Evolutionary conservation across 805 yeast species (phyloP).

Genomic region (Kuraishia hungarica): DNA sequence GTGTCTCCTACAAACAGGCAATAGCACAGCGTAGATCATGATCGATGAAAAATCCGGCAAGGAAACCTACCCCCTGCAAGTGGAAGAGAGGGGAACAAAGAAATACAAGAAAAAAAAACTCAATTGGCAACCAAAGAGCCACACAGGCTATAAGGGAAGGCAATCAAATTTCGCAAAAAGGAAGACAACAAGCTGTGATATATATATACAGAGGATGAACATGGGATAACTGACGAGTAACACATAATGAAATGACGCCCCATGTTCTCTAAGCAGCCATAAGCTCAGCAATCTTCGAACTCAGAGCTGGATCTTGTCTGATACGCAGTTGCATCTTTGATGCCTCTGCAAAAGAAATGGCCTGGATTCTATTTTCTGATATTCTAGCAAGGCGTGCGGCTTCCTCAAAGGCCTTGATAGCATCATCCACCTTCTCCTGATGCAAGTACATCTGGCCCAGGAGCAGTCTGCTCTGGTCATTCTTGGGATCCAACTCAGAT

Average conservation of each 20-base stretch:
- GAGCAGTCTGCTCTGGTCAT: conserved; percentile 84
- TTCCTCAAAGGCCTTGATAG: conserved; percentile 73
- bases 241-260: background rate
- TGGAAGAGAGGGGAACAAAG: background rate
- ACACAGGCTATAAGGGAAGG: too few relatives aligned
- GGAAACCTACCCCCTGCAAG: background rate
- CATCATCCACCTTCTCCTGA: conserved; percentile 73
- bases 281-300: conserved; percentile 54
- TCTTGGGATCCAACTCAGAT: conserved; percentile 73
- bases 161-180: background rate
- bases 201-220: background rate
- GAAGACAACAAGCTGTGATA: background rate
- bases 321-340: conserved; percentile 82
- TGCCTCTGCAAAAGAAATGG: conserved; percentile 87
- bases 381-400: conserved; percentile 79
- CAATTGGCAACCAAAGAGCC: background rate
- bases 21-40: background rate
- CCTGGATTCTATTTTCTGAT: conserved; percentile 80
- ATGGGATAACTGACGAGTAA: background rate
- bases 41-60: background rate
- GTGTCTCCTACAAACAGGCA: background rate
- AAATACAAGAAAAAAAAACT: background rate
- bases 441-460: conserved; percentile 88
- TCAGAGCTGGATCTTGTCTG: conserved; percentile 57
- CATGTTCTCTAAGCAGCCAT: conserved; percentile 13